phyloP scores from a whole-genome alignment of 2,329 filamentous ascomycete species.

The Verticillium klebahnii region DNA sequence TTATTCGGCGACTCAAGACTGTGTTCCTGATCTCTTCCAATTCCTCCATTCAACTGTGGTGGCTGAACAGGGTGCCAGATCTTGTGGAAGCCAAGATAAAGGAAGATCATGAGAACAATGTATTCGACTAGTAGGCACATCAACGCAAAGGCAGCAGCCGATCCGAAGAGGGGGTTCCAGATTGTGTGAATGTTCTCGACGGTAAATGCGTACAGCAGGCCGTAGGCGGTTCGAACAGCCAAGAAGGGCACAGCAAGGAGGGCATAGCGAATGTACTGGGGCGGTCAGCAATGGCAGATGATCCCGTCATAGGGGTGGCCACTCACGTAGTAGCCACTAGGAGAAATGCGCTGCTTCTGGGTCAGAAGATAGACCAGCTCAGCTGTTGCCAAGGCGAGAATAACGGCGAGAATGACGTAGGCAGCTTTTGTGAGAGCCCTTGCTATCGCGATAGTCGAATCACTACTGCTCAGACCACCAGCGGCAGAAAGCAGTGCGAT shows the following conservation, averaged over 20 bases:
- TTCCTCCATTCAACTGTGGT: not conserved
- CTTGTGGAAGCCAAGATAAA: slow-evolving; percentile 5
- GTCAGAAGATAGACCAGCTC: slow-evolving; percentile 13
- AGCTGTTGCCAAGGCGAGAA: slow-evolving; percentile 11
- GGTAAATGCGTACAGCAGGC: slow-evolving; percentile 13
- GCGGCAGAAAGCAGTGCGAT: slow-evolving; percentile 14
- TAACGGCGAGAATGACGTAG: slow-evolving; percentile 16
- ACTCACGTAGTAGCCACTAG: slow-evolving; percentile 13
- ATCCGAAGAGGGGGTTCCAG: slow-evolving; percentile 15
- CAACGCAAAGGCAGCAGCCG: slow-evolving; percentile 11
- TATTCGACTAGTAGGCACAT: slow-evolving; percentile 15
- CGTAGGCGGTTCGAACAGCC: slow-evolving; percentile 15
- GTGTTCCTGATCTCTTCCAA: too few species aligned
- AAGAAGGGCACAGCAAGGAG: slow-evolving; percentile 17
- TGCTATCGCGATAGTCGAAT: not conserved
- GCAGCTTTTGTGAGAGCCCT: slow-evolving; percentile 16
- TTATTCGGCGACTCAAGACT: too few species aligned
- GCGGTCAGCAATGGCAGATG: not conserved
- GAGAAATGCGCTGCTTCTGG: slow-evolving; percentile 8
- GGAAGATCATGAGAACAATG: slow-evolving; percentile 8
- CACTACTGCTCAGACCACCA: slow-evolving; percentile 14
- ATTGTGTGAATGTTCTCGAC: slow-evolving; percentile 1
- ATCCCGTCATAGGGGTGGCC: not conserved
- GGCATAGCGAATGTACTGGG: slow-evolving; percentile 7
- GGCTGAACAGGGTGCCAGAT: not conserved